phyloP scores from a whole-genome alignment of 202 grass and related monocot species.

The Panicum virgatum region DNA sequence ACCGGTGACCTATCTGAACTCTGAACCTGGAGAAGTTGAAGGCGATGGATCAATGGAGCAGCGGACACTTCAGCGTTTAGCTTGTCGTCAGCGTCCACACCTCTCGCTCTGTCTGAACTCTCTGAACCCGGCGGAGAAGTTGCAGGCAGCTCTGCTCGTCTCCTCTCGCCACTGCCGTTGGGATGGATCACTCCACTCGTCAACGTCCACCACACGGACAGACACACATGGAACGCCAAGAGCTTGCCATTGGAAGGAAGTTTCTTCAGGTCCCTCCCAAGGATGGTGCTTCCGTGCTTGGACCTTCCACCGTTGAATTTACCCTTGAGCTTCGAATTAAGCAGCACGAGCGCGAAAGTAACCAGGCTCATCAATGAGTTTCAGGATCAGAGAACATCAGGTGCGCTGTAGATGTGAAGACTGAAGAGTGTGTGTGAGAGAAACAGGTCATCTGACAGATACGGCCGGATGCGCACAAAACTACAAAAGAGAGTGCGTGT shows the following conservation, averaged over 20 bases:
- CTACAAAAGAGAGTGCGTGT: no score
- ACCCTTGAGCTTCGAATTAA: not conserved
- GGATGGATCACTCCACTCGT: conserved; percentile 2
- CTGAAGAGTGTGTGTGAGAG: no score
- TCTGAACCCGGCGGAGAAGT: not conserved
- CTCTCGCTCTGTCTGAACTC: not conserved
- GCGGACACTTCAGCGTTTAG: not conserved
- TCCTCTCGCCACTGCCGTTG: not conserved
- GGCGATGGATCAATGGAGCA: not conserved
- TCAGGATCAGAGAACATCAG: no score
- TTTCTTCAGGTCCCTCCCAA: not conserved
- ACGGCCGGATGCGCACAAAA: no score
- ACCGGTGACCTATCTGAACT: not conserved
- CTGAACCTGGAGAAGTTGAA: not conserved
- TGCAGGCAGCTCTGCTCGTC: not conserved
- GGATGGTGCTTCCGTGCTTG: not conserved
- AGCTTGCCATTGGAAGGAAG: not conserved
- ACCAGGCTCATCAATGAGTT: no score
- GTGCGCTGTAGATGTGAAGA: no score
- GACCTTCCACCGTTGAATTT: not conserved
- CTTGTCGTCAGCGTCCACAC: not conserved
- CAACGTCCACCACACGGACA: not conserved
- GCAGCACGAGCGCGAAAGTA: no score
- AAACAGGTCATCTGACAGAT: no score
- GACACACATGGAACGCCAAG: not conserved